A percentile compares a stretch with the other conserved stretches of the same genome.
Evolutionary conservation across 495 filamentous ascomycete genomes (phyloP).

Genomic region (Podospora australis): DNA sequence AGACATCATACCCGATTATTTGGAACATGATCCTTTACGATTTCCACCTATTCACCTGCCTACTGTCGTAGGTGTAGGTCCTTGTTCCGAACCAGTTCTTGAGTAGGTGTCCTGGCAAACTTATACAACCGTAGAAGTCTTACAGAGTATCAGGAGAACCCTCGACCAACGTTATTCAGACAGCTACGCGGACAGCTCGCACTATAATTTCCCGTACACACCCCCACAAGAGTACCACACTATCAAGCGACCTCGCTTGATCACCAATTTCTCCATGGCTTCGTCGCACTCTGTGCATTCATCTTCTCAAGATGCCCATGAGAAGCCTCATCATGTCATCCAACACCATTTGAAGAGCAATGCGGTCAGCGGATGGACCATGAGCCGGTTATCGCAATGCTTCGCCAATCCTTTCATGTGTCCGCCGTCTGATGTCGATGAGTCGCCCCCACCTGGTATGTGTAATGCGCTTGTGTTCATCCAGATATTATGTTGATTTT

Average conservation of each 20-base stretch:
- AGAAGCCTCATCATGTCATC: constrained; percentile 36
- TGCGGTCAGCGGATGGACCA: neutral
- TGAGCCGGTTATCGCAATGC: neutral
- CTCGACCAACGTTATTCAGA: too few species aligned
- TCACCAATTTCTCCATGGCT: constrained; percentile 26
- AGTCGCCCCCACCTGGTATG: constrained; percentile 27
- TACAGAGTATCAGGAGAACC: too few species aligned
- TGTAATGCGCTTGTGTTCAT: neutral
- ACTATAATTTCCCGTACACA: too few species aligned
- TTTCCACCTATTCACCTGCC: too few species aligned
- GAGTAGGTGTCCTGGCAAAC: too few species aligned
- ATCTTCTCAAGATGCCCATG: constrained; percentile 22
- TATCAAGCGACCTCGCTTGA: constrained; percentile 34
- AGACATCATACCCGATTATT: too few species aligned
- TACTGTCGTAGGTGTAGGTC: too few species aligned
- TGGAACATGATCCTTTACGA: too few species aligned
- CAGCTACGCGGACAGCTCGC: too few species aligned
- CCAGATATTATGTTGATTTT: constrained; percentile 5
- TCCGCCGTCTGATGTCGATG: constrained; percentile 32
- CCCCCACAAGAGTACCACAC: constrained; percentile 7
- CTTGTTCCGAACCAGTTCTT: too few species aligned
- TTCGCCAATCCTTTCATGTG: constrained; percentile 35
- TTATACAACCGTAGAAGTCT: too few species aligned
- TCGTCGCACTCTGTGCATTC: constrained; percentile 14
- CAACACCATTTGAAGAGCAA: too few species aligned